Percentiles rank a stretch among this genome's conserved stretches.
These are phyloP conservation scores for Exophiala viscosa DNA, from an alignment of 2,329 filamentous ascomycete species.

Conservation along the genomic window DNA sequence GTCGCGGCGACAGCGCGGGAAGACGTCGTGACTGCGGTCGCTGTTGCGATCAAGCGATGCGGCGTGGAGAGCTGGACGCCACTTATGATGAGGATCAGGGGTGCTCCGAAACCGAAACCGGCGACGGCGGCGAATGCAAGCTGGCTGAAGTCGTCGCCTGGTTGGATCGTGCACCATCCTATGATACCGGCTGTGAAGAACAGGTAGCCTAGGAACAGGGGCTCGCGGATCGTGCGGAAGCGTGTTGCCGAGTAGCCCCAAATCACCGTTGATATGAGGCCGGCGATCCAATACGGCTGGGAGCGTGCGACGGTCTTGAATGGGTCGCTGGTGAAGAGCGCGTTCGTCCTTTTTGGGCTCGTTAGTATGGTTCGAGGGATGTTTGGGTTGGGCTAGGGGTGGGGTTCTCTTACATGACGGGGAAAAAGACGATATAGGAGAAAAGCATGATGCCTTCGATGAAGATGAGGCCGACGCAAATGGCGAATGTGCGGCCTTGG, in stretches of 20 bases:
- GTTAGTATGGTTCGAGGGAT: neutral
- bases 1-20: conserved; percentile 21
- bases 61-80: conserved; percentile 24
- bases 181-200: conserved; percentile 23
- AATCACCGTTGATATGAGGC: conserved; percentile 14
- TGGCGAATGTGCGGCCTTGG: conserved; percentile 20
- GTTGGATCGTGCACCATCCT: conserved; percentile 18
- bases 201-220: conserved; percentile 19
- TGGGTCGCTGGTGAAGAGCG: conserved; percentile 20
- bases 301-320: conserved; percentile 13
- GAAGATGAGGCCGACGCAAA: conserved; percentile 23
- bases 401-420: conserved; percentile 23
- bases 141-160: conserved; percentile 6
- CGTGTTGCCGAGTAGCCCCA: conserved; percentile 18
- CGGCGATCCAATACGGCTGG: conserved; percentile 21
- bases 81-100: conserved; percentile 23
- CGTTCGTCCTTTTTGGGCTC: conserved; percentile 6
- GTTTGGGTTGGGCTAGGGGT: neutral
- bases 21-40: conserved; percentile 23
- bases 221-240: conserved; percentile 24
- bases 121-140: conserved; percentile 14
- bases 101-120: conserved; percentile 21
- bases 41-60: conserved; percentile 23
- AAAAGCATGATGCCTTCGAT: conserved; percentile 25
- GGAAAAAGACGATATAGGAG: conserved; percentile 25